Conservation (phyloP, 768 basidiomycete genomes). For the Lentinula lateritia region DNA sequence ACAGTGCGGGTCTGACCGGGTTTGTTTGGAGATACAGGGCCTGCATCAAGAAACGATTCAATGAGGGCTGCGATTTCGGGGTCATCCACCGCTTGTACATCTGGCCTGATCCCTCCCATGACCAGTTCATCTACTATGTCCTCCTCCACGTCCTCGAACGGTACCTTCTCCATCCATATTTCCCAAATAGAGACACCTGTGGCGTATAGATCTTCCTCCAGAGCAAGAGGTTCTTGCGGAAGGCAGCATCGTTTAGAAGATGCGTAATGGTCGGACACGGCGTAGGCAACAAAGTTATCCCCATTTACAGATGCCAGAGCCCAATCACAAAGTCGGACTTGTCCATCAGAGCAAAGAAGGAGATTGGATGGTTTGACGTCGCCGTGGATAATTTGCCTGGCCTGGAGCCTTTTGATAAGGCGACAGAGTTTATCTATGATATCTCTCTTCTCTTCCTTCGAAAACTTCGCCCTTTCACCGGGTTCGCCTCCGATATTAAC, state of each 20-base stretch:
- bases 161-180: conserved; percentile 13
- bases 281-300: background rate
- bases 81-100: conserved; percentile 15
- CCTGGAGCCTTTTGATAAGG: conserved; percentile 8
- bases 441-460: background rate
- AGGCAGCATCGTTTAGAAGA: conserved; percentile 5
- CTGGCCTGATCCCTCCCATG: conserved; percentile 13
- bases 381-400: conserved; percentile 17
- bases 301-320: conserved; percentile 8
- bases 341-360: conserved; percentile 8
- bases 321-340: conserved; percentile 12
- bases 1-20: too few relatives aligned
- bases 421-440: background rate
- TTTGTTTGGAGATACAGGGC: too few relatives aligned
- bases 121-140: conserved; percentile 8
- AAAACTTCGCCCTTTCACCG: too few relatives aligned
- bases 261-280: conserved; percentile 2
- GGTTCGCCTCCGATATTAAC: too few relatives aligned
- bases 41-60: too few relatives aligned
- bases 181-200: conserved; percentile 14
- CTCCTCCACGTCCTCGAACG: conserved; percentile 11
- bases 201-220: conserved; percentile 19
- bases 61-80: too few relatives aligned
- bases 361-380: conserved; percentile 17
- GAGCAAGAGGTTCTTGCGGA: conserved; percentile 3